Base-by-base conservation (phyloP, 768 basidiomycete genomes). In the Phaffia tasmanica region DNA sequence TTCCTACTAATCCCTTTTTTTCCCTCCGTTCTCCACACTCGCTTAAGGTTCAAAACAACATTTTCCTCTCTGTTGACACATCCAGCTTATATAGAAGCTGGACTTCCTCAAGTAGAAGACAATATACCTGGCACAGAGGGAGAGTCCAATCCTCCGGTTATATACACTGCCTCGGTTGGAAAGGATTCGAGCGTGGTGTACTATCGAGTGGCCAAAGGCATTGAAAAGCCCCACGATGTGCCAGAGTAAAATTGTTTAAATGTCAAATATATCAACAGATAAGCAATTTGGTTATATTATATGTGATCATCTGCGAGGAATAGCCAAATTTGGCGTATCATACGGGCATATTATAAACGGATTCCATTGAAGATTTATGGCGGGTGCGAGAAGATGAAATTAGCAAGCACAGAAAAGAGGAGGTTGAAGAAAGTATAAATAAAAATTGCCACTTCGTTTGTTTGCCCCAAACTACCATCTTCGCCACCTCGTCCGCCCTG, bases 401-500 rank as follows among this genome's bases (percentile, higher is more conserved):
- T 11, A 5, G 11, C 35, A 42, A 42, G 35, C 35, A 42, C 35
- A 42, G 35, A 42, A 42, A 42, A 42, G 35, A 42, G 35, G 35
- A 42, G 35, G 35, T 5, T 4, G 35, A 42, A 11, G 11, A 42
- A 42, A 42, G 35, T 42, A 42, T 42, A 42, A 42, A 42, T 42
- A 11, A 42, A 42, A 42, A 42, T 5, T 11, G 35, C 35, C 35
- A 5, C 35, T 42, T 42, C 35, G 35, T 42, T 42, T 42, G 35
- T 42, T 42, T 42, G 6, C 35, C 35, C 35, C 35, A 4, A 42
- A 42, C 35, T 42, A 4, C 35, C 35, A 42, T 42, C 35, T 4
- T 42, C 11, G 35, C 35, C 35, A 42, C 35, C 80, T 75, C 78
- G 76, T 70, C 35, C 35, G 11, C 35, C 80, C 75, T 78, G 76